phyloP scores from a whole-genome alignment of 2,329 filamentous ascomycete species.

The Aspergillus candidus region DNA sequence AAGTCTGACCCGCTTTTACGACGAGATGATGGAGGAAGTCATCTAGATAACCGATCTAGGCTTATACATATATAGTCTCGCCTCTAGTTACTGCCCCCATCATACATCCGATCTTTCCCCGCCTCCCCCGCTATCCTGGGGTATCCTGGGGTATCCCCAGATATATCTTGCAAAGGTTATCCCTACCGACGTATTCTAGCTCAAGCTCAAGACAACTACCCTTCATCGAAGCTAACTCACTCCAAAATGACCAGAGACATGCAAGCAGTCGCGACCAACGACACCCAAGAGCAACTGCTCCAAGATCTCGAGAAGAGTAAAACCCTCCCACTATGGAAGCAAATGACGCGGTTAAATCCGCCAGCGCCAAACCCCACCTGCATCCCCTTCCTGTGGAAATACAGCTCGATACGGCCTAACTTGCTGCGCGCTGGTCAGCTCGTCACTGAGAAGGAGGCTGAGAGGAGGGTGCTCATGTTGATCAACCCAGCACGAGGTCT shows the following conservation, averaged over 20 bases:
- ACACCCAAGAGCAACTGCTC: constrained; percentile 16
- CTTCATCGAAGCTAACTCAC: too few relatives aligned
- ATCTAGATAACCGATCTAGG: too few relatives aligned
- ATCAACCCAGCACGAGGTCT: constrained; percentile 33
- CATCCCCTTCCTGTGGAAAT: constrained; percentile 35
- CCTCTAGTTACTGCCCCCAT: too few relatives aligned
- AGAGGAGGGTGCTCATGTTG: constrained; percentile 38
- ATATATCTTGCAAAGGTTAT: neutral
- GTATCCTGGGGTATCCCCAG: neutral
- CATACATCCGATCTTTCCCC: constrained; percentile 3
- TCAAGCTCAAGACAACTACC: too few relatives aligned
- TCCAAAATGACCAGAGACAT: neutral
- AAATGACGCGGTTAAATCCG: constrained; percentile 45
- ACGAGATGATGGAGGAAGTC: neutral
- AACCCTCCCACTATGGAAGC: constrained; percentile 42
- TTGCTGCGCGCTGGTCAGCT: constrained; percentile 33
- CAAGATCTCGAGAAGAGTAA: constrained; percentile 18
- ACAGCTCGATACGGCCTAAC: constrained; percentile 30
- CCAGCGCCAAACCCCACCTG: constrained; percentile 42
- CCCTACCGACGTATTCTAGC: too few relatives aligned
- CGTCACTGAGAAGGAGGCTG: constrained; percentile 33
- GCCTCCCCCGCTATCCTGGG: neutral
- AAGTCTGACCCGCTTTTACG: neutral
- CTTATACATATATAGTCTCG: too few relatives aligned
- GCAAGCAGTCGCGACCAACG: constrained; percentile 1